Evolutionary conservation across 306 rosid species (phyloP).

Genomic region (Oemleria cerasiformis): DNA sequence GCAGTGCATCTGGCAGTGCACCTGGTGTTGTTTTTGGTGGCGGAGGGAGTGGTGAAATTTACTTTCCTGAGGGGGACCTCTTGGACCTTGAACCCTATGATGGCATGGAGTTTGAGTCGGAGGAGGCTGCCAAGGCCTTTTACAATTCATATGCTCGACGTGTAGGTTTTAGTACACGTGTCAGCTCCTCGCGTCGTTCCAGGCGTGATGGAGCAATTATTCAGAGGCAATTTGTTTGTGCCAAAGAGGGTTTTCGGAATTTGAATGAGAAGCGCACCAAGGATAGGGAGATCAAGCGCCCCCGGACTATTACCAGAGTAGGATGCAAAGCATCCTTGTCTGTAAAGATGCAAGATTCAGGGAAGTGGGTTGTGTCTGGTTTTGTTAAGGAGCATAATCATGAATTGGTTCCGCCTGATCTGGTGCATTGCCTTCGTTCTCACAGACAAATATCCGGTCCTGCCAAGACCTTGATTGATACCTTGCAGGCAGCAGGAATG

Average conservation of each 20-base stretch:
- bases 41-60: slow-evolving; percentile 49
- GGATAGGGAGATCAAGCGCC: slow-evolving; percentile 96
- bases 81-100: slow-evolving; percentile 93
- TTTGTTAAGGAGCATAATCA: slow-evolving; percentile 93
- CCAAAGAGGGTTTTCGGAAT: slow-evolving; percentile 94
- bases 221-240: slow-evolving; percentile 97
- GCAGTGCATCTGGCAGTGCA: slow-evolving; percentile 31
- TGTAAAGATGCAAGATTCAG: slow-evolving; percentile 96
- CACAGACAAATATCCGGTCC: slow-evolving; percentile 97
- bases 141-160: slow-evolving; percentile 97
- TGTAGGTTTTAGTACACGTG: slow-evolving; percentile 97
- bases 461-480: slow-evolving; percentile 92
- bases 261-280: slow-evolving; percentile 98
- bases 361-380: slow-evolving; percentile 96
- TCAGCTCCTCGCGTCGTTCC: slow-evolving; percentile 94
- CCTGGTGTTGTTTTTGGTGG: slow-evolving; percentile 22
- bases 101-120: slow-evolving; percentile 97
- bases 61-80: slow-evolving; percentile 83
- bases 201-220: slow-evolving; percentile 97
- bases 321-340: slow-evolving; percentile 98
- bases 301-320: slow-evolving; percentile 80
- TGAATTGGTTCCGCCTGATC: slow-evolving; percentile 92
- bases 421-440: slow-evolving; percentile 94
- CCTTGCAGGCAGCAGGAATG: slow-evolving; percentile 99
- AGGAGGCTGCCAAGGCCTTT: slow-evolving; percentile 98